Evolutionary conservation across 257 asterid genomes (phyloP).

Genomic region (Rauvolfia tetraphylla): DNA sequence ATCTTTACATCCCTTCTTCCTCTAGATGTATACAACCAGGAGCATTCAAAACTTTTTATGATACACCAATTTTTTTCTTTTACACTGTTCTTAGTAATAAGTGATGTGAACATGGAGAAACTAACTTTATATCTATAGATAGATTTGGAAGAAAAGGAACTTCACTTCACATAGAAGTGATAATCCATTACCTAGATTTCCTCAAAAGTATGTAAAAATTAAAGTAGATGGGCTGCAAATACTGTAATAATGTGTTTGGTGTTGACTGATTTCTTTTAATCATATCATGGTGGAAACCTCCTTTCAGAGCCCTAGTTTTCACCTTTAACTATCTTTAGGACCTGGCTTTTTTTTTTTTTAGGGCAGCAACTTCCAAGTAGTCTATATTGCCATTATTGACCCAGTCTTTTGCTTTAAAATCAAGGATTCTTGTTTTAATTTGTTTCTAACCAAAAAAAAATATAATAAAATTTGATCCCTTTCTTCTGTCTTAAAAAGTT

Average conservation of each 20-base stretch:
- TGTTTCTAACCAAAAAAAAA: not conserved
- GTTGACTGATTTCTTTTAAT: slow-evolving; percentile 36
- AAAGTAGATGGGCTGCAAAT: slow-evolving; percentile 25
- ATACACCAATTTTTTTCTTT: too few species aligned
- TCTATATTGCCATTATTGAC: slow-evolving; percentile 39
- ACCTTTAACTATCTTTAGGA: slow-evolving; percentile 30
- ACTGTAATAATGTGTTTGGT: slow-evolving; percentile 21
- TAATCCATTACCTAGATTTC: slow-evolving; percentile 26
- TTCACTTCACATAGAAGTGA: slow-evolving; percentile 13
- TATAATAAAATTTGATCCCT: not conserved
- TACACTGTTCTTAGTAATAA: too few species aligned
- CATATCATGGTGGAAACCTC: slow-evolving; percentile 25
- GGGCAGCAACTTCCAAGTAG: slow-evolving; percentile 57
- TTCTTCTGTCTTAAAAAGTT: not conserved
- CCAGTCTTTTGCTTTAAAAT: slow-evolving; percentile 28
- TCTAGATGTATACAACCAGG: too few species aligned
- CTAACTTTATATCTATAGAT: too few species aligned
- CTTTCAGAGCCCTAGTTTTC: slow-evolving; percentile 26
- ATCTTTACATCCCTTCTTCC: too few species aligned
- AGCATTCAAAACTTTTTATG: too few species aligned
- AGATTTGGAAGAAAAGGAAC: not conserved
- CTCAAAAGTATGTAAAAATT: slow-evolving; percentile 21
- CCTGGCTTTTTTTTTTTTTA: slow-evolving; percentile 26
- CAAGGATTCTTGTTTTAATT: slow-evolving; percentile 16
- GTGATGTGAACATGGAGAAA: too few species aligned